Evolutionary conservation across 139 green algal genomes (phyloP).

Genomic region (Picochlorum sp.): DNA sequence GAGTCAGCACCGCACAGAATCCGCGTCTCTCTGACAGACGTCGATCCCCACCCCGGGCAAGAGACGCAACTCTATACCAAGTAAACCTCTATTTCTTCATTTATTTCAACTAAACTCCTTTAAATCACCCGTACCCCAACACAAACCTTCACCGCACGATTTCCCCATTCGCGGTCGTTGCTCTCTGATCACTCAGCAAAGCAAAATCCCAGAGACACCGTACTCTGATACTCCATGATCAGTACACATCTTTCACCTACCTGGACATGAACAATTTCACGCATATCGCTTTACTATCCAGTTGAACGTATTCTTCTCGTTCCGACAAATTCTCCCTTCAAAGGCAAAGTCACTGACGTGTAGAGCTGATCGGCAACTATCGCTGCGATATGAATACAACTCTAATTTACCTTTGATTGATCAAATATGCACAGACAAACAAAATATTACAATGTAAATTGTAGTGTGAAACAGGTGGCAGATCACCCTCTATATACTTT

Average conservation of each 20-base stretch:
- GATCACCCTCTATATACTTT: too few relatives aligned
- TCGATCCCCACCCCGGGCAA: background rate
- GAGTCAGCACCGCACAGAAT: too few relatives aligned
- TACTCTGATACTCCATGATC: background rate
- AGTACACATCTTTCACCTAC: too few relatives aligned
- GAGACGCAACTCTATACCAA: too few relatives aligned
- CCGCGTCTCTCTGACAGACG: too few relatives aligned
- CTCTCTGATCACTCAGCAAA: background rate
- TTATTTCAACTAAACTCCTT: too few relatives aligned
- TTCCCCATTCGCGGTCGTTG: background rate
- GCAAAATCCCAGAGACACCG: background rate
- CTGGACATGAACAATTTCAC: constrained; percentile 78
- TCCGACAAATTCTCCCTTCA: background rate
- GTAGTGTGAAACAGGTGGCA: too few relatives aligned
- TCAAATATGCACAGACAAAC: background rate
- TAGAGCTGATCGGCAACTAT: too few relatives aligned
- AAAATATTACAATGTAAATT: background rate
- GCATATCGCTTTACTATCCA: constrained; percentile 30
- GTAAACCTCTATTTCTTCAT: too few relatives aligned
- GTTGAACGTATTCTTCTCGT: background rate
- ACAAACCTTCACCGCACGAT: too few relatives aligned
- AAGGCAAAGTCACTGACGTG: too few relatives aligned
- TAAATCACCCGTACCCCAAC: too few relatives aligned
- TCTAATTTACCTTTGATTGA: background rate
- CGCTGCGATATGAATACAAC: background rate